Evolutionary conservation across 257 asterid genomes (phyloP), one percentile per base, ranked within the genome.

Genomic region (Hygrophila difformis): DNA sequence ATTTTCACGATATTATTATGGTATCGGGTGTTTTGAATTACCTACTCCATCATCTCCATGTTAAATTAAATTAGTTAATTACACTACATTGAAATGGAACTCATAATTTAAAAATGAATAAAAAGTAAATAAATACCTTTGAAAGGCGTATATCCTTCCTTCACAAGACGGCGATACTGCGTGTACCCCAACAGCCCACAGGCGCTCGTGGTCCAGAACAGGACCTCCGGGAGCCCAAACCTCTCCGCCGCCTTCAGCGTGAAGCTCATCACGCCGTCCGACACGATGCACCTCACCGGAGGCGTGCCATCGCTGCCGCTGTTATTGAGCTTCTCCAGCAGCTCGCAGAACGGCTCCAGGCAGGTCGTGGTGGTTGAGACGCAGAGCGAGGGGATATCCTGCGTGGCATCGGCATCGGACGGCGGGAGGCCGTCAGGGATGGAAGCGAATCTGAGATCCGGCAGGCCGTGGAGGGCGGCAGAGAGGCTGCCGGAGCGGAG

Each of bases 201-300:
- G 0, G 70, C 82, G 16, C 78, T 57, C 0, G 61, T 10, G 0
- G 78, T 52, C 70, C 72, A 63, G 17, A 66, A 63, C 26, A 60
- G 11, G 8, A 61, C 65, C 16, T 26, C 64, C 33, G 70, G 70
- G 35, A 74, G 24, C 6, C 64, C 59, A 17, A 67, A 71, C 12
- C 53, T 33, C 28, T 39, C 49, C 8, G 75, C 78, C n/a, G 74
- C 82, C 22, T 50, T 12, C 22, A 67, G 12, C 0, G 75, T 60
- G 41, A 72, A 69, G 40, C 49, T 56, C 77, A 76, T 68, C n/a
- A 18, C 48, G 6, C 56, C 74, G 26, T 76, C 84, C 1, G 72
- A 49, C 2, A 72, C 67, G 6, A 76, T 63, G 52, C 77, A 72
- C 8, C 65, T 65, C 54, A 68, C 77, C 18, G 62, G 69, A 6